These are phyloP conservation scores for Dianthus caryophyllus DNA, from an alignment of 148 eudicot species.

Conservation along the genomic window DNA sequence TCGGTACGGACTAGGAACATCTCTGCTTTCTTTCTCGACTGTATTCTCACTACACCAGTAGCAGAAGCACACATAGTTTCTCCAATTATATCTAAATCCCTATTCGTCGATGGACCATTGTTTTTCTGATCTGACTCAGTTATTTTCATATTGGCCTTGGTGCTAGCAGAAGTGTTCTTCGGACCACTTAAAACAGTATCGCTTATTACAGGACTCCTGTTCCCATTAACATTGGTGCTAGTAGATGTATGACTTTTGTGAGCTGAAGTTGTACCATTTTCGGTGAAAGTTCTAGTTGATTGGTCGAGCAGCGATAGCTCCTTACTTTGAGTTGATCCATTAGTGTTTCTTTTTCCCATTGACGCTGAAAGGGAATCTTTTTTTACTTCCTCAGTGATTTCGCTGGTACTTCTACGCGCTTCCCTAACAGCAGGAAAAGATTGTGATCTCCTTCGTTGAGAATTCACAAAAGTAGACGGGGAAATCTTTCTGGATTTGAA, in stretches of 20 bases:
- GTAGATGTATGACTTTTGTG: constrained; percentile 21
- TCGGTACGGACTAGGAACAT: constrained; percentile 97
- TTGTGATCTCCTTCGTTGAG: constrained; percentile 37
- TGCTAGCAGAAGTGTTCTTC: constrained; percentile 20
- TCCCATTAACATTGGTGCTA: constrained; percentile 24
- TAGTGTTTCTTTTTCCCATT: constrained; percentile 26
- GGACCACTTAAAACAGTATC: constrained; percentile 22
- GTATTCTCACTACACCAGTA: constrained; percentile 92
- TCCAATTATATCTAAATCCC: constrained; percentile 43
- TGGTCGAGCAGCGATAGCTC: constrained; percentile 23
- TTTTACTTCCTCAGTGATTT: constrained; percentile 26
- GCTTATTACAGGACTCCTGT: constrained; percentile 12
- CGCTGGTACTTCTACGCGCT: constrained; percentile 22
- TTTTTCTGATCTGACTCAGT: constrained; percentile 27
- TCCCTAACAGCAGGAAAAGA: constrained; percentile 28
- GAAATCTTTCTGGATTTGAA: constrained; percentile 50
- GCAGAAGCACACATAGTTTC: constrained; percentile 95
- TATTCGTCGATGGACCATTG: constrained; percentile 34
- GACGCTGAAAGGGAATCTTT: constrained; percentile 20
- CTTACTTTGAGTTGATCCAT: constrained; percentile 39
- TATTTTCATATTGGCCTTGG: constrained; percentile 19
- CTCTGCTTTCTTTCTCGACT: constrained; percentile 96
- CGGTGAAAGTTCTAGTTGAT: constrained; percentile 16
- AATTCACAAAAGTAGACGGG: constrained; percentile 39
- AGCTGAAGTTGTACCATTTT: constrained; percentile 26